Percentiles rank a stretch among this genome's conserved stretches.
These are phyloP conservation scores for Leccinellum albellum DNA, from an alignment of 768 basidiomycete genomes.

Conservation along the genomic window DNA sequence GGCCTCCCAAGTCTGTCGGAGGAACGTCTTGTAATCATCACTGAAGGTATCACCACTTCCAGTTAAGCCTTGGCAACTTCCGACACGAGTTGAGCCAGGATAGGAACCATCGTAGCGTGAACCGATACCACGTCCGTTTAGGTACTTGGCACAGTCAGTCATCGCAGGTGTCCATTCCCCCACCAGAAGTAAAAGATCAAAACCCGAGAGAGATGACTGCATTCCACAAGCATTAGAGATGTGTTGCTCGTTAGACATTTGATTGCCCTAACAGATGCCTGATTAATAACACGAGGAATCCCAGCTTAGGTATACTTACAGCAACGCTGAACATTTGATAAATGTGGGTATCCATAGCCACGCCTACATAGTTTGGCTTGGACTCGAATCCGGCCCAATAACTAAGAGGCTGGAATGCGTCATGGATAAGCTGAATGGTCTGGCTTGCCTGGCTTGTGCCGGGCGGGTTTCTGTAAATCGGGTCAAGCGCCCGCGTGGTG, in stretches of 20 bases:
- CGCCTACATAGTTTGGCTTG: conserved; percentile 52
- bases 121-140: conserved; percentile 79
- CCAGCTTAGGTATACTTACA: conserved; percentile 35
- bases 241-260: conserved; percentile 48
- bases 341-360: conserved; percentile 76
- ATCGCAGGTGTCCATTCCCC: conserved; percentile 84
- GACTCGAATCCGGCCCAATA: conserved; percentile 67
- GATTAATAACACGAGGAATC: not conserved
- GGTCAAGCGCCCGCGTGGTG: conserved; percentile 1
- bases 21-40: conserved; percentile 73
- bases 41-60: conserved; percentile 75
- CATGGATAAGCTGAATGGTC: conserved; percentile 65
- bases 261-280: conserved; percentile 37
- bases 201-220: conserved; percentile 42
- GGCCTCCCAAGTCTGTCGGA: conserved; percentile 81
- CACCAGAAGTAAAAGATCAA: conserved; percentile 76
- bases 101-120: conserved; percentile 62
- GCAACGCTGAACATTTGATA: conserved; percentile 69
- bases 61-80: conserved; percentile 70
- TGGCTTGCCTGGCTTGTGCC: conserved; percentile 47
- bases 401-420: conserved; percentile 73
- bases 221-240: conserved; percentile 56
- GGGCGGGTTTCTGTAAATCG: conserved; percentile 35
- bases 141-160: conserved; percentile 57
- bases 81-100: conserved; percentile 60